phyloP scores from a whole-genome alignment of 805 yeast species.

The Zygosaccharomyces gambellarensis region DNA sequence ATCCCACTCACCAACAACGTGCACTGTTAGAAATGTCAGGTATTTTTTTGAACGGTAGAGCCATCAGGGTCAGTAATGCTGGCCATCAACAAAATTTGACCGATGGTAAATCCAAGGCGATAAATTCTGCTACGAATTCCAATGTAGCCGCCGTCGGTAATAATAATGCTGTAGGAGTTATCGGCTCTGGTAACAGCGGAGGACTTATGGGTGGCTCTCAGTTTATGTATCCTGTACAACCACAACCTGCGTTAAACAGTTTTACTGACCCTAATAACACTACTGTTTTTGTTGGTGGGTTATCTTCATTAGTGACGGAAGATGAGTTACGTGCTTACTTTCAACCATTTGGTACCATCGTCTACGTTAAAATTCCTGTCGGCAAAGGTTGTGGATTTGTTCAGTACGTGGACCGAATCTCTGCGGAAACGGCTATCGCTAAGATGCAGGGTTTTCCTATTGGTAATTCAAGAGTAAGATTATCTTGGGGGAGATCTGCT shows the following conservation, averaged over 20 bases:
- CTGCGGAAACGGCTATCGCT: slow-evolving; percentile 80
- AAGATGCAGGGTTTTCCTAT: slow-evolving; percentile 89
- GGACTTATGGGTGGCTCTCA: slow-evolving; percentile 14
- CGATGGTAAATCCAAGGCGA: slow-evolving; percentile 7
- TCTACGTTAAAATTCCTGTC: slow-evolving; percentile 72
- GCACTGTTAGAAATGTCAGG: slow-evolving; percentile 84
- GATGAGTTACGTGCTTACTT: slow-evolving; percentile 58
- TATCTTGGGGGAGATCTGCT: slow-evolving; percentile 80
- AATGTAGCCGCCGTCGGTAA: neutral
- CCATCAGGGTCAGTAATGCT: slow-evolving; percentile 73
- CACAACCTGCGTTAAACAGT: slow-evolving; percentile 53
- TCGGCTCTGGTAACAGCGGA: slow-evolving; percentile 1
- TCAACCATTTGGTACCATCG: slow-evolving; percentile 66
- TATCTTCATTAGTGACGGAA: slow-evolving; percentile 54
- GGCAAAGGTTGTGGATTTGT: slow-evolving; percentile 82
- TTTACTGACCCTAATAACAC: slow-evolving; percentile 80
- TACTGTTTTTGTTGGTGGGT: slow-evolving; percentile 64
- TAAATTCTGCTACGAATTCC: slow-evolving; percentile 1
- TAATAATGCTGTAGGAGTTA: neutral
- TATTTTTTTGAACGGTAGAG: slow-evolving; percentile 59
- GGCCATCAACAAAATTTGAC: slow-evolving; percentile 19
- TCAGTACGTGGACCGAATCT: slow-evolving; percentile 67
- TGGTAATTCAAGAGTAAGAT: slow-evolving; percentile 74
- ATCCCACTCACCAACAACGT: slow-evolving; percentile 60
- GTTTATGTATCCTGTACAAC: slow-evolving; percentile 36